Base-by-base conservation (phyloP, 257 asterid species). In the Fraxinus pennsylvanica region DNA sequence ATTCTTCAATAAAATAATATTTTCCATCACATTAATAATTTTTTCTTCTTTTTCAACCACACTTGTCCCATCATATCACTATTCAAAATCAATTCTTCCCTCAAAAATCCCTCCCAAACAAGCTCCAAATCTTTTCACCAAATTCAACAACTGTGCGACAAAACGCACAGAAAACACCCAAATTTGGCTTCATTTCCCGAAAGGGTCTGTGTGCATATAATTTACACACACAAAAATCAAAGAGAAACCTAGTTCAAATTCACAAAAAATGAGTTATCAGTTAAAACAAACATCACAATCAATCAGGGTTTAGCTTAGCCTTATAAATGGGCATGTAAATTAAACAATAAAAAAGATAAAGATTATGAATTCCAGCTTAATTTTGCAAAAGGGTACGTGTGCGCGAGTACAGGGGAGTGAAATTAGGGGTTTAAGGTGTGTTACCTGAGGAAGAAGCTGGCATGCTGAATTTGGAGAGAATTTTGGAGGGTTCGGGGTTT, bases 371-470 rank as follows among this genome's bases (percentile, higher is more conserved):
- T 59, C 14, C 69, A 81, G 81, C 68, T 43, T 68, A 35, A 65
- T 5, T 9, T 35, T 8, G 73, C 65, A 54, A 54, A 17, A 6
- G 25, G 65, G 27, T 5, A 54, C n/a, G 25, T 19, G 65, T 6
- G 65, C 10, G 9, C 65, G 65, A 15, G 65, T 15, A 54, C 25
- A 22, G 47, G 61, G 10, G 36, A 43, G 19, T 70, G 68, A 70
- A 66, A 13, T 33, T 59, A 77, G 70, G 35, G 71, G 14, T 43
- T 29, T 41, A 15, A 12, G 41, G 63, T 25, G 17, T 25, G 71
- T 79, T 83, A 89, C 97, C 97, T 88, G 97, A 86, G 82, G 97
- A 88, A 81, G 97, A 92, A 90, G 95, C 97, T 84, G 97, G 98
- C 98, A 92, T 94, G 69, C 89, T 83, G 68, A 74, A 10, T 79